Base-by-base conservation (phyloP, 2,329 filamentous ascomycete species). In the Ceratocystiopsis sp. region DNA sequence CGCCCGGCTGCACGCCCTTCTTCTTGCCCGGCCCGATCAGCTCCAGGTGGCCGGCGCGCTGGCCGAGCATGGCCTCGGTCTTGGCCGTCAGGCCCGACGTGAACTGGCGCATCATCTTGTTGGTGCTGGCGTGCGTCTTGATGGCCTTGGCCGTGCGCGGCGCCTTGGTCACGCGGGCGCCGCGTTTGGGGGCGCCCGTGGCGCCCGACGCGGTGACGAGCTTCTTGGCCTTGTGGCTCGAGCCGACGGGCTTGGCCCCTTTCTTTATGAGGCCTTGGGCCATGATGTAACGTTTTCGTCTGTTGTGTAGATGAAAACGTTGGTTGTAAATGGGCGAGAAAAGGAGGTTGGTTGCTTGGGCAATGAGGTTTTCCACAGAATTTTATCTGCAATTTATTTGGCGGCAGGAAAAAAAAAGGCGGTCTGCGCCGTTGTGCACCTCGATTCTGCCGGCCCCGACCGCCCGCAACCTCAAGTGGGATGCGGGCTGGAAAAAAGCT, bases 41-140 rank as follows among this genome's bases (percentile, higher is more conserved):
- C 61, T 77, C 73, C 19, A 77, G 57, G 46, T 77, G 73, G 0
- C 73, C 71, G 6, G 69, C 73, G 10, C 72, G 61, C 61, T 75
- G 69, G 46, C 71, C 71, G 36, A 77, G 63, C 53, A 76, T 60
- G 48, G 64, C 61, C 62, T 77, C 73, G 32, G 73, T 77, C 60
- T 65, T 63, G 45, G 61, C 62, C 37, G 62, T 64, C 54, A 77
- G 61, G 39, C 71, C 71, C 4, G 68, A 64, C 13, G 69, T 65
- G 54, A 69, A 69, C 57, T 73, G 73, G 52, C 65, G 66, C 59
- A 67, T 65, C 50, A 66, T 52, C 61, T 69, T 72, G 59, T 73
- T 69, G 51, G 68, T 61, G 16, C 54, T 57, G 21, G 56, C 56
- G 51, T 59, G 62, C 33, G 57, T 51, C 56, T 50, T 67, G 17